Percentiles rank a stretch among this genome's conserved stretches.
phyloP scores from a whole-genome alignment of 306 rosid species.

The Arachis stenosperma region DNA sequence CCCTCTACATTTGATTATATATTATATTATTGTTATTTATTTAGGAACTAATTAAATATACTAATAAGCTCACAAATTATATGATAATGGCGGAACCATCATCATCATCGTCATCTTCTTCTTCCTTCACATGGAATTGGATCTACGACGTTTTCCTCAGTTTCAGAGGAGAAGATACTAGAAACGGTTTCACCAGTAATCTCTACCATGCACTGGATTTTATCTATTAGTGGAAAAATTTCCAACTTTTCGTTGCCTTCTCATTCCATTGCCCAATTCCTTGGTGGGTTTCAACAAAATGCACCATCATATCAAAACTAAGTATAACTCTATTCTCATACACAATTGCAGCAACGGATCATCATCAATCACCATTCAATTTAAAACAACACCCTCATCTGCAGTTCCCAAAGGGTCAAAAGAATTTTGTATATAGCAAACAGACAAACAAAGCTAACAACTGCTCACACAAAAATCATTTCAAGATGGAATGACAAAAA shows the following conservation, averaged over 20 bases:
- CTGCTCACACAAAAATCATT: not conserved
- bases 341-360: not conserved
- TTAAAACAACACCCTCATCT: not conserved
- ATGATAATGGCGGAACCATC: not conserved
- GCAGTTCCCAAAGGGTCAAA: not conserved
- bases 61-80: too few relatives aligned
- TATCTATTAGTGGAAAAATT: not conserved
- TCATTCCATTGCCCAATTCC: too few relatives aligned
- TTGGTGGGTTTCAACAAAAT: too few relatives aligned
- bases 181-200: too few relatives aligned
- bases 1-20: too few relatives aligned
- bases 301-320: not conserved
- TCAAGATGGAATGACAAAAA: not conserved
- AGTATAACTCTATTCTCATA: not conserved
- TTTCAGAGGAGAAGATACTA: too few relatives aligned
- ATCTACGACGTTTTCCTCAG: too few relatives aligned
- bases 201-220: not conserved
- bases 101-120: too few relatives aligned
- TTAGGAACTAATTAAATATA: too few relatives aligned
- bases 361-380: not conserved
- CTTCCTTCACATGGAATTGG: too few relatives aligned
- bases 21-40: too few relatives aligned
- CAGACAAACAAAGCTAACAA: not conserved
- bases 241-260: too few relatives aligned
- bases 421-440: not conserved